Base-by-base conservation (phyloP, 2,329 filamentous ascomycete genomes). In the Teratosphaeriaceae sp. region DNA sequence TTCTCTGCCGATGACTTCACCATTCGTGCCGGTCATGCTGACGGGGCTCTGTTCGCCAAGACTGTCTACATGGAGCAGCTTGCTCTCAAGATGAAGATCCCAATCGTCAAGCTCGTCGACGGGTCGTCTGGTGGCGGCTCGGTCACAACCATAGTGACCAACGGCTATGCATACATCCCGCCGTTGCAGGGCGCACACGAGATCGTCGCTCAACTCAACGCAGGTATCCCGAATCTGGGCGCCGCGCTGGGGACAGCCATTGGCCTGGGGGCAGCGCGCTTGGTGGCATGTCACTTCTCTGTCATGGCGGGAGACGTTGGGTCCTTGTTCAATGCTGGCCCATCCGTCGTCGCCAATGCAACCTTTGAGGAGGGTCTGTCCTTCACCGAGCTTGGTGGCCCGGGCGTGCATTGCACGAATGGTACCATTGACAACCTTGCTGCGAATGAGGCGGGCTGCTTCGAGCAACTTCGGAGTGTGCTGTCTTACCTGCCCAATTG, bases 351-450 rank as follows among this genome's bases (percentile, higher is more conserved):
- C 15, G 74, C 76, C 38, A 65, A 54, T 39, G 79, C 79, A 1
- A 83, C 79, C 0, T 82, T 81, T 49, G 79, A 82, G 55, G 79
- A 82, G 62, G 78, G 72, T 0, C 59, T 82, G 2, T 72, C 67
- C 3, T 74, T 80, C 37, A 70, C 70, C 11, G 76, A 81, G 48
- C 65, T 82, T 0, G 79, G 79, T 2, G 79, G 79, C 0, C 76
- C 79, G 0, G 63, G 62, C 16, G 73, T 82, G 59, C 79, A 83
- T 54, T 80, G 77, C 51, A 76, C 74, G 1, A 83, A 83, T 45
- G 79, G 79, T 0, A 83, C 79, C 0, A 80, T 82, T 38, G 79
- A 83, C 47, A 83, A 82, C 41, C 64, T 81, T 2, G 79, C 79
- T 0, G 65, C 69, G 3, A 72, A 78, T 46, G 79, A 83, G 56